Percentiles rank a stretch among this genome's conserved stretches.
These are phyloP conservation scores for Ganoderma sinense DNA, from an alignment of 1,284 basidiomycete genomes.

Conservation along the genomic window DNA sequence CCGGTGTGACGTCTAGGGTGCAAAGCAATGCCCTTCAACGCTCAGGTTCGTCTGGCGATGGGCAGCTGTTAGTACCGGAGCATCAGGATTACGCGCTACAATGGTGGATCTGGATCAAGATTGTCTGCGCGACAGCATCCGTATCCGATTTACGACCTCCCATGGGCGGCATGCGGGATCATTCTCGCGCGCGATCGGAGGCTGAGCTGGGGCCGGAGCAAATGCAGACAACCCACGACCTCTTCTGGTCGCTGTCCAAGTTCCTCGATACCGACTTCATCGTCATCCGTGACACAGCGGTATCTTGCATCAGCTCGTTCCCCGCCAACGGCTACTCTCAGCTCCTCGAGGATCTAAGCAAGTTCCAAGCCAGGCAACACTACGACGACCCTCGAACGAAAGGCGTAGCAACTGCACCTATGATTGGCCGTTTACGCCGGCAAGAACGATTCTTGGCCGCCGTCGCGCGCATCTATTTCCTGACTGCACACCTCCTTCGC, in stretches of 20 bases:
- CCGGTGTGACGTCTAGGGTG: conserved; percentile 64
- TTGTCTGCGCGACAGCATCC: conserved; percentile 82
- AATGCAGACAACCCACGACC: conserved; percentile 78
- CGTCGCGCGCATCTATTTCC: conserved; percentile 89
- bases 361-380: conserved; percentile 82
- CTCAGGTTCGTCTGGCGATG: conserved; percentile 48
- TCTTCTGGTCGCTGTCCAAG: conserved; percentile 88
- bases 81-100: conserved; percentile 77
- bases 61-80: conserved; percentile 63
- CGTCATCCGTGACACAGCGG: conserved; percentile 86
- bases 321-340: conserved; percentile 81
- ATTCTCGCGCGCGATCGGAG: conserved; percentile 77
- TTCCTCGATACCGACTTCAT: conserved; percentile 89
- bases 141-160: conserved; percentile 69
- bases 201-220: conserved; percentile 77
- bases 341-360: conserved; percentile 85
- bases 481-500: conserved; percentile 83
- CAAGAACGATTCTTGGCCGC: conserved; percentile 89
- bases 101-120: conserved; percentile 89
- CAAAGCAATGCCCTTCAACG: conserved; percentile 54
- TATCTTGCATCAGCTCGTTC: conserved; percentile 89
- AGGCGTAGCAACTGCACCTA: conserved; percentile 44
- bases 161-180: conserved; percentile 68
- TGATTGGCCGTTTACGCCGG: conserved; percentile 65
- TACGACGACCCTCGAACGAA: conserved; percentile 79